A percentile compares a stretch with the other conserved stretches of the same genome.
Evolutionary conservation across 306 rosid genomes (phyloP).

Genomic region (Citrullus amarus): DNA sequence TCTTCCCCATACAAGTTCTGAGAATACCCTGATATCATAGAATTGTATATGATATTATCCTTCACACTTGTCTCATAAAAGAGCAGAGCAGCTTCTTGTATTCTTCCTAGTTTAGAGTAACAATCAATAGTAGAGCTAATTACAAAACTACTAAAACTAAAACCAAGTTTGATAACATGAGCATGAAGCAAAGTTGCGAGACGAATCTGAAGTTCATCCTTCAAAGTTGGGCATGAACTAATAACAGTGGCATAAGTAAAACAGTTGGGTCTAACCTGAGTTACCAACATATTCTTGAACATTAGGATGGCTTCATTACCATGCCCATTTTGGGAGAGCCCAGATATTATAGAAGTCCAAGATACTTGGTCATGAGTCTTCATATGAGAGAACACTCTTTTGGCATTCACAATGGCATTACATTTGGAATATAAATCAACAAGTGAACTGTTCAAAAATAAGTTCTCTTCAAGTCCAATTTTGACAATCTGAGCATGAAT

Average conservation of each 20-base stretch:
- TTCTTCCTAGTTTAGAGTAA: constrained; percentile 33
- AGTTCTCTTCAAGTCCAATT: constrained; percentile 31
- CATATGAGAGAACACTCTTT: constrained; percentile 36
- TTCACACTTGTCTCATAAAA: constrained; percentile 30
- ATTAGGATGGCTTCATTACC: constrained; percentile 32
- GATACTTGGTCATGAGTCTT: constrained; percentile 48
- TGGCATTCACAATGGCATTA: constrained; percentile 33
- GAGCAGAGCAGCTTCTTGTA: constrained; percentile 27
- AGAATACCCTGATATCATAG: constrained; percentile 53
- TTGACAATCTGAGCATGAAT: constrained; percentile 37
- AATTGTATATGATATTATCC: constrained; percentile 38
- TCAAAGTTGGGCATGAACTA: constrained; percentile 31
- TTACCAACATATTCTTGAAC: constrained; percentile 41
- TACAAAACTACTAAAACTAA: constrained; percentile 31
- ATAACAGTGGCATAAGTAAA: constrained; percentile 48
- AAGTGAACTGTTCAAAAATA: constrained; percentile 38
- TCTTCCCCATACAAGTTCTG: constrained; percentile 30
- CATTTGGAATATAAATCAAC: constrained; percentile 52
- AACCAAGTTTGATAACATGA: constrained; percentile 42
- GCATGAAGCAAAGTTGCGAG: constrained; percentile 31
- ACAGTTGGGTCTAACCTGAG: constrained; percentile 39
- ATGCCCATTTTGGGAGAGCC: constrained; percentile 32
- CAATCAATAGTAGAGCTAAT: constrained; percentile 40
- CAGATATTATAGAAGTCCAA: constrained; percentile 51
- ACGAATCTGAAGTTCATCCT: constrained; percentile 21